phyloP scores from a whole-genome alignment of 2,329 filamentous ascomycete species.

The Claviceps cyperi region DNA sequence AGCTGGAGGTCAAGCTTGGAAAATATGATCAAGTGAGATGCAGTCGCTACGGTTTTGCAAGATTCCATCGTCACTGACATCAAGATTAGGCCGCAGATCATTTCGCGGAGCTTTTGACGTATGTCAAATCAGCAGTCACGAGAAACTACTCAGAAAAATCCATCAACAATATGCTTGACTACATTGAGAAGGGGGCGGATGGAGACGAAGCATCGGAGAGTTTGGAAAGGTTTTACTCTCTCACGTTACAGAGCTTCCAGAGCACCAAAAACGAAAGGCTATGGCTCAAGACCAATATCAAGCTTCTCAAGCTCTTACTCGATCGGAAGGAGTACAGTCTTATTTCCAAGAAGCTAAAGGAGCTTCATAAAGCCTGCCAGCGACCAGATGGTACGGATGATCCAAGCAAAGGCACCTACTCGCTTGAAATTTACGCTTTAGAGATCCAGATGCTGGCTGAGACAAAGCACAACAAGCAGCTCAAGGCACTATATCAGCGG shows the following conservation, averaged over 20 bases:
- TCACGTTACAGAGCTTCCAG: slow-evolving; percentile 89
- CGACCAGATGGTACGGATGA: slow-evolving; percentile 77
- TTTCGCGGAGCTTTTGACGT: slow-evolving; percentile 88
- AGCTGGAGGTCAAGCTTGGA: slow-evolving; percentile 88
- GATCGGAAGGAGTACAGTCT: slow-evolving; percentile 78
- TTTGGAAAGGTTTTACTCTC: slow-evolving; percentile 90
- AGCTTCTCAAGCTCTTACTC: slow-evolving; percentile 79
- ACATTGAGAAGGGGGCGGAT: slow-evolving; percentile 78
- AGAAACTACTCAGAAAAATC: slow-evolving; percentile 98
- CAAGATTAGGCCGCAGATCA: slow-evolving; percentile 64
- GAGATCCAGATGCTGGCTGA: slow-evolving; percentile 99
- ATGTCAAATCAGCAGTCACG: slow-evolving; percentile 92
- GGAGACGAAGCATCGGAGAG: slow-evolving; percentile 55
- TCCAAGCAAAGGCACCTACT: slow-evolving; percentile 90
- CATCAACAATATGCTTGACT: slow-evolving; percentile 98
- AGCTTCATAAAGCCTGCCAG: slow-evolving; percentile 82
- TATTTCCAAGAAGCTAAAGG: slow-evolving; percentile 68
- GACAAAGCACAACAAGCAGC: slow-evolving; percentile 91
- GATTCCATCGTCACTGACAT: slow-evolving; percentile 10
- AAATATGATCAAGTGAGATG: slow-evolving; percentile 59
- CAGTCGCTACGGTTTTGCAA: neutral
- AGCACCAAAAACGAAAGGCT: slow-evolving; percentile 93
- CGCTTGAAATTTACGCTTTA: slow-evolving; percentile 85
- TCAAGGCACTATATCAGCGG: slow-evolving; percentile 84
- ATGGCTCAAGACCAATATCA: slow-evolving; percentile 97